Conservation (phyloP, 331 rosid species). For the Quercus lobata region DNA sequence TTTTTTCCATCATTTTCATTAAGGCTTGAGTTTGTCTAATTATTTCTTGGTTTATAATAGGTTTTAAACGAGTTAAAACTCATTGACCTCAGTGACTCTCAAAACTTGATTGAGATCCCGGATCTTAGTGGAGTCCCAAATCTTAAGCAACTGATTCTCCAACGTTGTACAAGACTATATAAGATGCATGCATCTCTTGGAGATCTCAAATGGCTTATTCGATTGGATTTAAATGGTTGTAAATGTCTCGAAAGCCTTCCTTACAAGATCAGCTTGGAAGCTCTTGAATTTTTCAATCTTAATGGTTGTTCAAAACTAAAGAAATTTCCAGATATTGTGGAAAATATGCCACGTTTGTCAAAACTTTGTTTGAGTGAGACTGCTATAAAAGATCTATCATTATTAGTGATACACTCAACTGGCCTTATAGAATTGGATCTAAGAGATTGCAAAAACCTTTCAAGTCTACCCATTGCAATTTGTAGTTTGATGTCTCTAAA, state of each 20-base stretch:
- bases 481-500: too few species aligned
- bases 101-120: neutral
- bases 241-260: neutral
- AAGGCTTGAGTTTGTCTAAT: too few species aligned
- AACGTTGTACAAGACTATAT: neutral
- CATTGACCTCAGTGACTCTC: neutral
- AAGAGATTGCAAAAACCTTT: too few species aligned
- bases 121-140: neutral
- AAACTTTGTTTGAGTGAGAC: too few species aligned
- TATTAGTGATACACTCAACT: too few species aligned
- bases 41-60: neutral
- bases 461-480: too few species aligned
- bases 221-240: neutral
- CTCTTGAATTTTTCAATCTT: neutral
- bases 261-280: neutral
- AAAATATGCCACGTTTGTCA: neutral
- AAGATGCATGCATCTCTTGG: neutral
- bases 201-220: fast-evolving
- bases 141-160: neutral
- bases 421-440: too few species aligned
- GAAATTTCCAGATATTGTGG: neutral
- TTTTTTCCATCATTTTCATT: too few species aligned
- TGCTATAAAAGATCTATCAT: too few species aligned
- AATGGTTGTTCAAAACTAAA: neutral
- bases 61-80: neutral